These are phyloP conservation scores for Gloeostereum incarnatum DNA, from an alignment of 768 basidiomycete species.

Conservation along the genomic window DNA sequence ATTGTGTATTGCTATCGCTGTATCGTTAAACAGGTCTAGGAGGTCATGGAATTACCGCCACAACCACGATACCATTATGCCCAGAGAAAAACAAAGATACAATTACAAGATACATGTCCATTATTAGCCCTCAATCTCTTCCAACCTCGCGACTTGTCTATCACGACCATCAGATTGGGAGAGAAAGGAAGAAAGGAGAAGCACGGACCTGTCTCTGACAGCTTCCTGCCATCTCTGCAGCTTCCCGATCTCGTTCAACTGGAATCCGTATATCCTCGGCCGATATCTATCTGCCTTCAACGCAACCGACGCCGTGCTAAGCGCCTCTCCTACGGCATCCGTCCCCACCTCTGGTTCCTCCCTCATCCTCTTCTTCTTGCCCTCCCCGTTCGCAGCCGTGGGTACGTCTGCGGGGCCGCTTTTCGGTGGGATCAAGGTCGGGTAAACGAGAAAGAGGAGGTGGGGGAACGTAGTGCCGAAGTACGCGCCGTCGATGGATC, in stretches of 20 bases:
- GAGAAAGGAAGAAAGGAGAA: neutral
- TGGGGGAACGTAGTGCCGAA: conserved; percentile 98
- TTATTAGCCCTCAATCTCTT: conserved; percentile 27
- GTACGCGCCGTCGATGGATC: conserved; percentile 96
- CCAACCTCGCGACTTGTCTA: conserved; percentile 41
- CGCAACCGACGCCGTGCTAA: conserved; percentile 76
- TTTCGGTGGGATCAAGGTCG: conserved; percentile 84
- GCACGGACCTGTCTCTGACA: conserved; percentile 68
- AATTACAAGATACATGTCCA: too few species aligned
- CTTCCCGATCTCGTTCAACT: conserved; percentile 88
- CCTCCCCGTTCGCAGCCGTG: conserved; percentile 9
- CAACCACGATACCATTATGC: too few species aligned
- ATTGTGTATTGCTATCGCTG: too few species aligned
- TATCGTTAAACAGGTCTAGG: too few species aligned
- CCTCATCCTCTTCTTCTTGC: conserved; percentile 25
- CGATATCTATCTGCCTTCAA: conserved; percentile 88
- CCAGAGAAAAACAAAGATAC: too few species aligned
- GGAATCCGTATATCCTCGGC: conserved; percentile 95
- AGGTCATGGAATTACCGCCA: too few species aligned
- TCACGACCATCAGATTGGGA: conserved; percentile 5
- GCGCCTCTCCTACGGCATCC: conserved; percentile 53
- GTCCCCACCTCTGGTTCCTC: conserved; percentile 47
- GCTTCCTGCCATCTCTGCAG: conserved; percentile 96
- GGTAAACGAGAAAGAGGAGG: conserved; percentile 95
- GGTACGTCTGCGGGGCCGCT: conserved; percentile 27